phyloP scores from a whole-genome alignment of 768 basidiomycete genomes.

The Boletus rex-veris region DNA sequence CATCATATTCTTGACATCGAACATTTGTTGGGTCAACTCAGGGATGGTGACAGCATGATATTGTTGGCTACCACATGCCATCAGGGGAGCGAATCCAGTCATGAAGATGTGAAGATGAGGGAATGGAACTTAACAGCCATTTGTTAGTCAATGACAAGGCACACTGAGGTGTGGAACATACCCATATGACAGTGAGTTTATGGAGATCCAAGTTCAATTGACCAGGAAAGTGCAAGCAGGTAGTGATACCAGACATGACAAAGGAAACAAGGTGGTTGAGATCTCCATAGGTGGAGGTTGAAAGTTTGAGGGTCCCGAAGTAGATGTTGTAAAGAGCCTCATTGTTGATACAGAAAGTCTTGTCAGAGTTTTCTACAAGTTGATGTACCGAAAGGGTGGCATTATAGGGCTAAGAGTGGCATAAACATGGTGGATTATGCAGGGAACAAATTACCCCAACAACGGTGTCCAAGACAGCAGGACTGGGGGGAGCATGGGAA shows the following conservation, averaged over 20 bases:
- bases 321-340: conserved; percentile 96
- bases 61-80: conserved; percentile 88
- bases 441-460: conserved; percentile 62
- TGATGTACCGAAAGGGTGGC: conserved; percentile 98
- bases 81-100: conserved; percentile 93
- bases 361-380: conserved; percentile 92
- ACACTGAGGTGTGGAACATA: conserved; percentile 33
- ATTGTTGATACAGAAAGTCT: conserved; percentile 99
- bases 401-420: conserved; percentile 77
- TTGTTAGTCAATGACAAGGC: conserved; percentile 1
- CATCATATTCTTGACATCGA: conserved; percentile 99
- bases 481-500: conserved; percentile 51
- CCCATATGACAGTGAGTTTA: conserved; percentile 99
- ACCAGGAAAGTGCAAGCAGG: conserved; percentile 98
- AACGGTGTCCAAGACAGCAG: conserved; percentile 98
- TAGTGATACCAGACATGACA: conserved; percentile 99
- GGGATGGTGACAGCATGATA: conserved; percentile 97
- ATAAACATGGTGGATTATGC: background rate
- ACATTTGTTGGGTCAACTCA: conserved; percentile 98
- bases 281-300: conserved; percentile 94
- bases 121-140: conserved; percentile 70
- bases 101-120: conserved; percentile 99
- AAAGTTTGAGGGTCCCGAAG: conserved; percentile 65
- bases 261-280: conserved; percentile 97
- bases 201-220: conserved; percentile 98